Conservation (phyloP, 495 filamentous ascomycete genomes). For the Viridothelium virens region DNA sequence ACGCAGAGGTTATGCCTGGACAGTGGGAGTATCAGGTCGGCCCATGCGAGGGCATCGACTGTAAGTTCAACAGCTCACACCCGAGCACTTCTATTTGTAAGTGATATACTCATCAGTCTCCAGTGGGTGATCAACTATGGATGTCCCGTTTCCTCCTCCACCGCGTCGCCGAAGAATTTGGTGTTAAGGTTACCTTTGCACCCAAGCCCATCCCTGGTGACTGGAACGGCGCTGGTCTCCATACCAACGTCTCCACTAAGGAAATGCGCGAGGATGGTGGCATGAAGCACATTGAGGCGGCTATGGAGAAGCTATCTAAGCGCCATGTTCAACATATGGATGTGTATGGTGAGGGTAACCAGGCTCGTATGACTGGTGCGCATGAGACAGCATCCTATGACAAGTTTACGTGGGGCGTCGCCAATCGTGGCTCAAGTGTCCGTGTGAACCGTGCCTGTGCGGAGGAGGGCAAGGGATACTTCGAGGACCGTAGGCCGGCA, state of each 20-base stretch:
- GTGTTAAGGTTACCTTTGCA: slow-evolving; percentile 89
- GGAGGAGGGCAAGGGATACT: slow-evolving; percentile 95
- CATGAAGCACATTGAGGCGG: slow-evolving; percentile 83
- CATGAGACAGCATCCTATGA: slow-evolving; percentile 96
- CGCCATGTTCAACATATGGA: slow-evolving; percentile 93
- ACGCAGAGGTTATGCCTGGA: slow-evolving; percentile 96
- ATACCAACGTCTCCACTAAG: slow-evolving; percentile 87
- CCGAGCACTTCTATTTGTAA: slow-evolving; percentile 14
- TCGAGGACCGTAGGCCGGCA: slow-evolving; percentile 91
- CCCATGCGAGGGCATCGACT: slow-evolving; percentile 81
- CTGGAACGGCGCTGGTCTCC: slow-evolving; percentile 99
- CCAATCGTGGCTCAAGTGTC: slow-evolving; percentile 88
- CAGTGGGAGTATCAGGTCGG: slow-evolving; percentile 99
- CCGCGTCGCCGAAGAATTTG: slow-evolving; percentile 95
- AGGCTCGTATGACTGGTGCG: slow-evolving; percentile 78
- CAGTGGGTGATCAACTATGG: slow-evolving; percentile 97
- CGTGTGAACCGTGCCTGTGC: slow-evolving; percentile 87
- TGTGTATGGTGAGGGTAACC: slow-evolving; percentile 96
- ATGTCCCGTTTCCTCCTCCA: slow-evolving; percentile 91
- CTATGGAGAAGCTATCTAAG: slow-evolving; percentile 79
- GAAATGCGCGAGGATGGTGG: slow-evolving; percentile 85
- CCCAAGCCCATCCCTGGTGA: slow-evolving; percentile 98
- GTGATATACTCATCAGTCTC: slow-evolving; percentile 21
- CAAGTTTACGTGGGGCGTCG: slow-evolving; percentile 89
- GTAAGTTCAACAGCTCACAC: slow-evolving; percentile 40